Evolutionary conservation across 257 asterid genomes (phyloP), one percentile per base, ranked within the genome.

Genomic region (Buddleja alternifolia): DNA sequence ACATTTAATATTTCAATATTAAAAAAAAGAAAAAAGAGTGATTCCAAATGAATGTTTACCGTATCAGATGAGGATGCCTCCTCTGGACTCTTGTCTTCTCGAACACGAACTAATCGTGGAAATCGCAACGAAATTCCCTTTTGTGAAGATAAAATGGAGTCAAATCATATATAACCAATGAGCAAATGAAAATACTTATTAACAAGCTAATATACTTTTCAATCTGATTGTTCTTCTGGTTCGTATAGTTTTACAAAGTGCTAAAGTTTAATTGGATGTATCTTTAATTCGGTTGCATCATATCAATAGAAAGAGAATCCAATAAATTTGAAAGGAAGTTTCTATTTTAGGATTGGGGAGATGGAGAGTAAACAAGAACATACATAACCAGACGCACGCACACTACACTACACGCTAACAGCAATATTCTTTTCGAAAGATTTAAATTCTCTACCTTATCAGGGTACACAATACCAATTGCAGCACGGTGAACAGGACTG

Each of bases 401-500:
- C 9, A 19, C 10, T n/a, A 61, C 11, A 32, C 23, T n/a, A 3
- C 16, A 37, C 11, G 39, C 4, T 6, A 15, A 72, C 6, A 40
- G 59, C 12, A 19, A 21, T 66, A 58, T 12, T 20, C 10, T 36
- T 61, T 51, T 1, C 19, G 48, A 20, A 54, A 61, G 56, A 36
- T 17, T 34, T 11, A 40, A 41, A 12, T 10, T 23, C n/a, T n/a
- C 68, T 80, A 91, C 97, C 97, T 91, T 94, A 52, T 81, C 83
- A 19, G 83, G 81, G 75, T 83, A 92, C 73, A 91, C 93, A 56
- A 84, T 83, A 55, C 99, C 98, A 77, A 75, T 75, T 54, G 99
- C 99, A 75, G 99, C 99, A 62, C 95, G 88, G 75, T 90, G 85
- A 78, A 93, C 98, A 8, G 96, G 96, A 82, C 99, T 91, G 69